Evolutionary conservation across 2,329 filamentous ascomycete genomes (phyloP), one percentile per base, ranked within the genome.

Genomic region (Fusarium torulosum): DNA sequence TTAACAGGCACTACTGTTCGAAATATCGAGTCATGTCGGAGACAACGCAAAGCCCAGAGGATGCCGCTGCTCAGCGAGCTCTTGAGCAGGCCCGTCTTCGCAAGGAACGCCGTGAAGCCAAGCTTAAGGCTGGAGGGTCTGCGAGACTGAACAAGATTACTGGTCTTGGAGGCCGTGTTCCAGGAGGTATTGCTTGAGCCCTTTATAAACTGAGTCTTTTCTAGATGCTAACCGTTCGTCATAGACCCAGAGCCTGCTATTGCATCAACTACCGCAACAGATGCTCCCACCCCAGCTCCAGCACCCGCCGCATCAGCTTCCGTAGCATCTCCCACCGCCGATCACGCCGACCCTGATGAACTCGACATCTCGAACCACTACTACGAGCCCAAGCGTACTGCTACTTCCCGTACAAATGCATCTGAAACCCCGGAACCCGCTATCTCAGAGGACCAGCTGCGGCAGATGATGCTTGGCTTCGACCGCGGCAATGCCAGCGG

Each of bases 311-410:
- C 72, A 37, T 58, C 76, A 25, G 70, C 74, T 41, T 57, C 77
- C 13, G 66, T 76, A 38, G 69, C 75, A 79, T 40, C 73, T 38
- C 41, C 75, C 9, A 51, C 74, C 27, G 67, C 77, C 21, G 75
- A 77, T 27, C 79, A 85, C 72, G 87, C 84, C 57, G 90, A 92
- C 72, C 91, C 91, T 7, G 91, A 89, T 7, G 92, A 94, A 77
- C 85, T 93, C 66, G 91, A 94, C 76, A 93, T 95, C 70, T 92
- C 90, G n/a, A 80, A 90, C 67, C 90, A 92, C 79, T 90, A 85
- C 78, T 91, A 91, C 78, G 79, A 84, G 33, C 89, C 89, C 2
- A 78, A 80, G 23, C 78, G 79, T 11, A 65, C 72, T 9, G 72
- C 65, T n/a, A 73, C 63, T 25, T 73, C 81, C 51, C 71, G 77